phyloP scores from a whole-genome alignment of 2,329 filamentous ascomycete genomes.

The Raffaelea deltoideospora region DNA sequence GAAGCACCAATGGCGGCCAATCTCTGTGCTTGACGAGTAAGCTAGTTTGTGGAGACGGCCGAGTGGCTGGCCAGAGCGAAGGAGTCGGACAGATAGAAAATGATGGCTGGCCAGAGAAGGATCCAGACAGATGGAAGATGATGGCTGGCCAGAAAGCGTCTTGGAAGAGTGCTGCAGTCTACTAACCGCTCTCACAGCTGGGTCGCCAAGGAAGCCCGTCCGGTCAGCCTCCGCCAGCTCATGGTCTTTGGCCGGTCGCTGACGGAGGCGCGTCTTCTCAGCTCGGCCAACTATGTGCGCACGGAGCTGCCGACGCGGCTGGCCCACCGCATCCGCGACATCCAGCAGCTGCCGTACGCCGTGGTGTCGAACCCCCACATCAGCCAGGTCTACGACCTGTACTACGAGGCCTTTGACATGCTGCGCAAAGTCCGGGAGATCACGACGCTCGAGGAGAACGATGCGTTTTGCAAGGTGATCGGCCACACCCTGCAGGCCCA shows the following conservation, averaged over 20 bases:
- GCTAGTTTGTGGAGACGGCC: slow-evolving; percentile 13
- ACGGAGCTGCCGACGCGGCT: slow-evolving; percentile 83
- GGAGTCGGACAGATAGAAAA: no score
- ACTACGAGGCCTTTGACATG: slow-evolving; percentile 90
- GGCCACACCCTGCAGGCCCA: slow-evolving; percentile 71
- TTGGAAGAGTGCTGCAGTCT: no score
- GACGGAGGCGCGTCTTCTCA: slow-evolving; percentile 76
- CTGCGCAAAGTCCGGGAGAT: slow-evolving; percentile 77
- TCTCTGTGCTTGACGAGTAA: slow-evolving; percentile 50
- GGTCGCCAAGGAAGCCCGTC: slow-evolving; percentile 81
- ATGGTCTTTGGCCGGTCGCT: slow-evolving; percentile 94
- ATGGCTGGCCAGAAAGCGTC: no score
- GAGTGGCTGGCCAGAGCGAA: no score
- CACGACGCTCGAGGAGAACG: slow-evolving; percentile 77
- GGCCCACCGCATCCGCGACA: slow-evolving; percentile 87
- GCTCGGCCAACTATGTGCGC: slow-evolving; percentile 93
- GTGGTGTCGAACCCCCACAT: slow-evolving; percentile 94
- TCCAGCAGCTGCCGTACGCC: slow-evolving; percentile 90
- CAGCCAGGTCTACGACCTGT: slow-evolving; percentile 88
- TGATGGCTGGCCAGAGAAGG: no score
- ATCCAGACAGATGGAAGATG: no score
- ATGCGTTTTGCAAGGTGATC: slow-evolving; percentile 68
- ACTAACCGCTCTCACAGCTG: slow-evolving; percentile 40
- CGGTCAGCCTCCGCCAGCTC: slow-evolving; percentile 91
- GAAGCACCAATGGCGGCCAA: slow-evolving; percentile 39